Percentiles rank a stretch among this genome's conserved stretches.
Conservation (phyloP, 805 yeast species). For the Candida alai region DNA sequence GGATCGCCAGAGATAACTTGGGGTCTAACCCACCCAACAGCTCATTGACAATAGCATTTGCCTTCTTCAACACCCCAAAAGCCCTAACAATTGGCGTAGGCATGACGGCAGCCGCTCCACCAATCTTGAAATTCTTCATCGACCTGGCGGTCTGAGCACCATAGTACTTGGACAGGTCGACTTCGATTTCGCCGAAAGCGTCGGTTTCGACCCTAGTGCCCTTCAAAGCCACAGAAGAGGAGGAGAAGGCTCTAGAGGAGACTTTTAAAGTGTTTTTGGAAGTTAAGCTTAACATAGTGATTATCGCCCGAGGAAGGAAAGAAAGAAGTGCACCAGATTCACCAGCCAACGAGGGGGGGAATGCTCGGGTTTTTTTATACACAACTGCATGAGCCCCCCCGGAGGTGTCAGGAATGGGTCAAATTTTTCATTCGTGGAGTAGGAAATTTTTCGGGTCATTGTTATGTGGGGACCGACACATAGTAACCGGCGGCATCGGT, state of each 20-base stretch:
- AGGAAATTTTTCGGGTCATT: too few relatives aligned
- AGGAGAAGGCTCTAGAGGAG: constrained; percentile 25
- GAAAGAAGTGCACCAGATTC: too few relatives aligned
- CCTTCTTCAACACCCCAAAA: constrained; percentile 89
- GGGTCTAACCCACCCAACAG: constrained; percentile 79
- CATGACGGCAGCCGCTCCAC: constrained; percentile 86
- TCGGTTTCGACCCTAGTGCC: constrained; percentile 76
- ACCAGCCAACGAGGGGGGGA: too few relatives aligned
- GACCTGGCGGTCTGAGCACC: constrained; percentile 99
- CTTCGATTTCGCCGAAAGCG: constrained; percentile 96
- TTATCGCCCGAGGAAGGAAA: neutral
- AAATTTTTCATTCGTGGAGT: too few relatives aligned
- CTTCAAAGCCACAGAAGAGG: constrained; percentile 20
- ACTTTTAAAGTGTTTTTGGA: constrained; percentile 13
- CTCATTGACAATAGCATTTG: constrained; percentile 89
- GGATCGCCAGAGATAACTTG: constrained; percentile 76
- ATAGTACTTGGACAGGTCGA: constrained; percentile 84
- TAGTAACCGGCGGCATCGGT: too few relatives aligned
- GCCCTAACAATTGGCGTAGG: constrained; percentile 90
- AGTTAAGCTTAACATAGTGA: constrained; percentile 27
- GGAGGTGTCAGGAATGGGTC: too few relatives aligned
- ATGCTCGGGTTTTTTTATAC: too few relatives aligned
- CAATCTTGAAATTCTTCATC: constrained; percentile 89
- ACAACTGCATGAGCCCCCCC: too few relatives aligned
- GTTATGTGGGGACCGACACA: too few relatives aligned